These are phyloP conservation scores for Erodium texanum DNA, from an alignment of 441 rosid genomes.

Conservation along the genomic window DNA sequence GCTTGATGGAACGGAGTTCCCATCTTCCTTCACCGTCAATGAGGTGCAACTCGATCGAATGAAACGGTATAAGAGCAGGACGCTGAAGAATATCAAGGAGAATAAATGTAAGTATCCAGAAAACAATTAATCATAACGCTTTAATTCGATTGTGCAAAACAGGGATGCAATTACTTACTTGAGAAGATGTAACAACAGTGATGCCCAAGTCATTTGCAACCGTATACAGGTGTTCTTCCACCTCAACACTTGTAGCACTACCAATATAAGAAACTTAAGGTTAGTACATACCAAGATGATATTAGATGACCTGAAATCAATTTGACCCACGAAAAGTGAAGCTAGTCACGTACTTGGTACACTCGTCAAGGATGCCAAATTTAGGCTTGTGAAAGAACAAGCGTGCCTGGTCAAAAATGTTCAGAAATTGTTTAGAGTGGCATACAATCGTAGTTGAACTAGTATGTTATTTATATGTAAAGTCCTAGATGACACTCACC, in stretches of 20 bases:
- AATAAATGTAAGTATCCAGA: neutral
- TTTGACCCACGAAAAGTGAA: neutral
- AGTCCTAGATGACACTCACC: neutral
- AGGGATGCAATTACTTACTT: conserved; percentile 34
- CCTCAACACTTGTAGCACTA: conserved; percentile 98
- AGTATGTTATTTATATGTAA: too few species aligned
- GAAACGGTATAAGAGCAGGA: conserved; percentile 95
- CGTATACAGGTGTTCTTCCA: conserved; percentile 93
- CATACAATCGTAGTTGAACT: too few species aligned
- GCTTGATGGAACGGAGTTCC: conserved; percentile 82
- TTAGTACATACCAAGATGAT: neutral
- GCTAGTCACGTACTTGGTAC: conserved; percentile 72
- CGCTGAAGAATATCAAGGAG: conserved; percentile 41
- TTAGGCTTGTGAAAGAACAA: conserved; percentile 90
- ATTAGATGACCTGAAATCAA: neutral
- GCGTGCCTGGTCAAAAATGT: conserved; percentile 52
- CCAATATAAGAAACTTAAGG: conserved; percentile 11
- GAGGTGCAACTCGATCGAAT: conserved; percentile 71
- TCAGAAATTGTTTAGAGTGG: too few species aligned
- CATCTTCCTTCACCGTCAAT: conserved; percentile 97
- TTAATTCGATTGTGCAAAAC: too few species aligned
- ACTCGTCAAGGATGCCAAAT: conserved; percentile 96
- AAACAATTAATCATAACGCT: neutral
- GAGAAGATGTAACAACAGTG: conserved; percentile 93
- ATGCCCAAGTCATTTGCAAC: conserved; percentile 80